phyloP scores from a whole-genome alignment of 148 eudicot species.

The Vaccinium darrowii region DNA sequence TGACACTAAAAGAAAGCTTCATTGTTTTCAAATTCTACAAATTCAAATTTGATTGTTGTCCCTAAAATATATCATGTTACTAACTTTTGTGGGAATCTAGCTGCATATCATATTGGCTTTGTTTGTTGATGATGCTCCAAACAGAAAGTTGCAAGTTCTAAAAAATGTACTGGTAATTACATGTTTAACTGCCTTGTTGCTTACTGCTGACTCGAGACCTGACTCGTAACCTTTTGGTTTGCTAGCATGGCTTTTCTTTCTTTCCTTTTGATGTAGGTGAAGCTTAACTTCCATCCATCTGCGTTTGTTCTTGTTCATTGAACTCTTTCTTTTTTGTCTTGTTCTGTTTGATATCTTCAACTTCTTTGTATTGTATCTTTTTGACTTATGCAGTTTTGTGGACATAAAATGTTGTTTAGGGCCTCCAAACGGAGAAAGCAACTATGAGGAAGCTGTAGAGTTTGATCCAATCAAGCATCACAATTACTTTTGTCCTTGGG shows the following conservation, averaged over 20 bases:
- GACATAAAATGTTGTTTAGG: slow-evolving; percentile 40
- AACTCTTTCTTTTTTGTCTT: neutral
- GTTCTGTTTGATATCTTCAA: slow-evolving; percentile 6
- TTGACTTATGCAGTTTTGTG: neutral
- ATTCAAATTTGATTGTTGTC: neutral
- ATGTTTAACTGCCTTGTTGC: neutral
- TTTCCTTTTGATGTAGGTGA: slow-evolving; percentile 1
- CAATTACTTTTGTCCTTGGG: slow-evolving; percentile 96
- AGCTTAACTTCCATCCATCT: neutral
- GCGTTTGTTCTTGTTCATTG: slow-evolving; percentile 5
- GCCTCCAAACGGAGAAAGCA: slow-evolving; percentile 87
- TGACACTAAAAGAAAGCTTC: neutral
- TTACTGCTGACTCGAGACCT: too few relatives aligned
- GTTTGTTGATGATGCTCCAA: neutral
- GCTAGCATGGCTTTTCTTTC: neutral
- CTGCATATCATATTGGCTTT: neutral
- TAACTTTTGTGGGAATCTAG: neutral
- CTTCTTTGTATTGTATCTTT: neutral
- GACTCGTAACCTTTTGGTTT: neutral
- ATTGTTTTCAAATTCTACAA: neutral
- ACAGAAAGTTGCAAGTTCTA: neutral
- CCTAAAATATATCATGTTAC: neutral
- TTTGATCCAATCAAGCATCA: slow-evolving; percentile 98
- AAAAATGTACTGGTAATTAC: neutral
- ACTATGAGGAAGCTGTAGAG: slow-evolving; percentile 75